Evolutionary conservation across 2,329 filamentous ascomycete species (phyloP), one percentile per base, ranked within the genome.

Genomic region (Juglanconis oblonga): DNA sequence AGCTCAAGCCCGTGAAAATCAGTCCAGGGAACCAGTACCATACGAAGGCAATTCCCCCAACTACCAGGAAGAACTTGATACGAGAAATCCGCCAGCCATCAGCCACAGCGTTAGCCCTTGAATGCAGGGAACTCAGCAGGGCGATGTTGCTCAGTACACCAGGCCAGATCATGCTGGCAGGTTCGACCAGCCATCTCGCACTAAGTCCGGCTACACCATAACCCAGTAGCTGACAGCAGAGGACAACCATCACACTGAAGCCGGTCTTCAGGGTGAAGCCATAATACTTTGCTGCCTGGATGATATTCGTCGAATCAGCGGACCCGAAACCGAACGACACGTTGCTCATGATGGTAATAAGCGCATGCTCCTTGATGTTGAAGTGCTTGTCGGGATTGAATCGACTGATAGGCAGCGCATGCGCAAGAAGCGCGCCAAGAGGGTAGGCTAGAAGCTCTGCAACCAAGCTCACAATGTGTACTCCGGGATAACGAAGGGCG

Each of bases 21-120:
- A 82, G 85, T 4, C 83, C 84, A 0, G 86, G 85, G 66, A 87
- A 80, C 80, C 82, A 87, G 66, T 86, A 85, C 82, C 83, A 86
- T 33, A 76, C 66, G 66, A 86, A 87, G 3, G 79, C 58, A 24
- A 50, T 56, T n/a, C 38, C 54, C 40, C 73, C 74, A 13, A 74
- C 67, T 9, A 70, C 73, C 4, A 73, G 55, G 52, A 76, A 76
- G 62, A 74, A 76, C 2, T 69, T 69, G n/a, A 74, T 67, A 31
- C 74, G 70, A 29, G 72, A 70, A 33, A 76, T 70, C 35, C 64
- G 69, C 74, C 74, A 77, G 17, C 73, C 73, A 38, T 76, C 65
- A 2, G 73, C 74, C 1, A 70, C 44, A 1, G 66, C 68, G 38
- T 77, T 77, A 3, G 71, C 69, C 7, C 72, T 70, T 7, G 70